These are phyloP conservation scores for Platismatia glauca DNA, from an alignment of 495 filamentous ascomycete genomes.

Conservation along the genomic window DNA sequence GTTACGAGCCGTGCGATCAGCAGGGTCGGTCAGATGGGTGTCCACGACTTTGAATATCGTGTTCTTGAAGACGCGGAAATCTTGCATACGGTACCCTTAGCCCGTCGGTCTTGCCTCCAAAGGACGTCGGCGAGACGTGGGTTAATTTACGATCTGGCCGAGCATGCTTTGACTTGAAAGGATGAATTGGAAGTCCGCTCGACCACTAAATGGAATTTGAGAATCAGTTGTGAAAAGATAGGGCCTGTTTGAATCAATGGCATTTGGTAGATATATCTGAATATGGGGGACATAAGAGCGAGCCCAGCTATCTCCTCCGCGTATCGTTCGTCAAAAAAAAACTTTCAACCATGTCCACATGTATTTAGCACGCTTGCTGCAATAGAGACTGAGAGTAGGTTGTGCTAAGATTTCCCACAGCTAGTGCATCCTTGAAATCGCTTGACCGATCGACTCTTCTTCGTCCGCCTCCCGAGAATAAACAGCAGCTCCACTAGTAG, in stretches of 20 bases:
- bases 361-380: neutral
- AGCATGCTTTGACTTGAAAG: no score
- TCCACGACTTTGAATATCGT: no score
- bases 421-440: neutral
- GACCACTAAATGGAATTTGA: neutral
- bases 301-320: neutral
- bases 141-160: no score
- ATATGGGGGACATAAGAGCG: neutral
- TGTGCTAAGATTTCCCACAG: neutral
- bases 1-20: no score
- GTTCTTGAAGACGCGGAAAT: no score
- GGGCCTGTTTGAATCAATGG: neutral
- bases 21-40: no score
- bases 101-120: neutral
- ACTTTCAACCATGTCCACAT: no score
- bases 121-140: no score
- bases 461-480: neutral
- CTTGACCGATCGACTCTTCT: neutral
- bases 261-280: neutral
- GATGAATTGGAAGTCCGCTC: no score
- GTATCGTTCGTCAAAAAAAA: no score
- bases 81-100: neutral
- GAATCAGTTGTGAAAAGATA: neutral
- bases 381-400: neutral
- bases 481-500: neutral